phyloP scores from a whole-genome alignment of 2,329 filamentous ascomycete genomes.

The Clathrospora elynae region DNA sequence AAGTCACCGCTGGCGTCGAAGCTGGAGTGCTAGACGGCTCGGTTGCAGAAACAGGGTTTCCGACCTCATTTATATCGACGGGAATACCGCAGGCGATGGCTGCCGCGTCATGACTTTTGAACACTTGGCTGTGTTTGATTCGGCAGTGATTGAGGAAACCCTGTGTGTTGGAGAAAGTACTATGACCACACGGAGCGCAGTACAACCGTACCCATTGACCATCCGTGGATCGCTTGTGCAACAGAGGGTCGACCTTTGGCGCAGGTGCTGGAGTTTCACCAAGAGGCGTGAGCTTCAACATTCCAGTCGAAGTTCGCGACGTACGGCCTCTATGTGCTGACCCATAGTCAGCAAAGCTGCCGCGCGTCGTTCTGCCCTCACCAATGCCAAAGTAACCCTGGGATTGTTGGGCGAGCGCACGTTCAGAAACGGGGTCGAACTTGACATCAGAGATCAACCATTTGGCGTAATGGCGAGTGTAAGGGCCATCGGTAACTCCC shows the following conservation, averaged over 20 bases:
- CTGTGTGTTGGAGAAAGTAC: slow-evolving; percentile 94
- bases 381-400: slow-evolving; percentile 45
- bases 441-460: slow-evolving; percentile 90
- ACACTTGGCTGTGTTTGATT: slow-evolving; percentile 90
- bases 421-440: slow-evolving; percentile 67
- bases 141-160: slow-evolving; percentile 99
- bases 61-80: slow-evolving; percentile 69
- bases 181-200: slow-evolving; percentile 82
- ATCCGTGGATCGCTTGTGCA: slow-evolving; percentile 81
- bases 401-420: slow-evolving; percentile 42
- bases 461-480: slow-evolving; percentile 90
- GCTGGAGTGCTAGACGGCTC: slow-evolving; percentile 37
- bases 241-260: slow-evolving; percentile 78
- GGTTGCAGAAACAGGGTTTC: slow-evolving; percentile 40
- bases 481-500: slow-evolving; percentile 89
- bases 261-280: slow-evolving; percentile 51
- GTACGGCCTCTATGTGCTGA: slow-evolving; percentile 59
- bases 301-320: slow-evolving; percentile 62
- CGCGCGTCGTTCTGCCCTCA: slow-evolving; percentile 80
- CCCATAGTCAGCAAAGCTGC: slow-evolving; percentile 66
- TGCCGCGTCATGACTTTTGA: slow-evolving; percentile 94
- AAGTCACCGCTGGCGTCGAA: slow-evolving; percentile 37
- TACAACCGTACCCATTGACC: slow-evolving; percentile 86
- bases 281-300: slow-evolving; percentile 50
- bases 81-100: slow-evolving; percentile 85